A percentile compares a stretch with the other conserved stretches of the same genome.
These are phyloP conservation scores for Botrytis squamosa DNA, from an alignment of 2,329 filamentous ascomycete genomes.

Conservation along the genomic window DNA sequence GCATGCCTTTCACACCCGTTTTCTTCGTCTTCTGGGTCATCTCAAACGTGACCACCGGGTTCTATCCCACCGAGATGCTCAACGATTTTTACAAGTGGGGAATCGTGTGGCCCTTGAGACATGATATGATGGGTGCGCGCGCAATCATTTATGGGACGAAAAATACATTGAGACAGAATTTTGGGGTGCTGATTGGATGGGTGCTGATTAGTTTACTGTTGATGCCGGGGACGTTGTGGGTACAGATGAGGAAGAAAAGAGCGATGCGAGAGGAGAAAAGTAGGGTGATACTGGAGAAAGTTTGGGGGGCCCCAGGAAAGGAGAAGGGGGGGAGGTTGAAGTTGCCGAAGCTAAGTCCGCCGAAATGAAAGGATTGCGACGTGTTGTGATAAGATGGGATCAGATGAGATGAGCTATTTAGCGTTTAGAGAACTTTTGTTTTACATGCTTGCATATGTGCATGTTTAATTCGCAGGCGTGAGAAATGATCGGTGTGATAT, in stretches of 20 bases:
- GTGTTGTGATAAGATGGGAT: neutral
- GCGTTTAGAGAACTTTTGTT: neutral
- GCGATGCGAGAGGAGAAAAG: conserved; percentile 19
- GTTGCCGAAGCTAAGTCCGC: conserved; percentile 10
- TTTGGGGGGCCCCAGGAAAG: conserved; percentile 21
- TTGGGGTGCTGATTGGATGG: conserved; percentile 25
- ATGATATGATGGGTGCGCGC: conserved; percentile 26
- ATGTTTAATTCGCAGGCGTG: neutral
- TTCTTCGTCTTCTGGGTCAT: conserved; percentile 32
- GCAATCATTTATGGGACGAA: conserved; percentile 28
- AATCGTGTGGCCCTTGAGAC: conserved; percentile 26
- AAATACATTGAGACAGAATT: conserved; percentile 27
- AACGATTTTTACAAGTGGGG: conserved; percentile 28
- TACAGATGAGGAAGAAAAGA: conserved; percentile 25
- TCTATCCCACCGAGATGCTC: conserved; percentile 28
- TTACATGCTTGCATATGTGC: neutral
- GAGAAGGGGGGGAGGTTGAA: conserved; percentile 15
- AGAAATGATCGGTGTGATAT: too few species aligned
- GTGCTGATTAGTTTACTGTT: conserved; percentile 24
- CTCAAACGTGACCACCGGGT: conserved; percentile 27
- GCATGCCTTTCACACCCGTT: conserved; percentile 27
- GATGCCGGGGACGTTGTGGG: conserved; percentile 28
- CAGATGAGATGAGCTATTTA: neutral
- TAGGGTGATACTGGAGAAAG: conserved; percentile 25
- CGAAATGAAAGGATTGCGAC: neutral